These are phyloP conservation scores for Medicago truncatula DNA, from an alignment of 306 rosid genomes.

Conservation along the genomic window MtrunA17r5.0-ANR NC_053044.1:45498501-45499000, in stretches of 20 bases:
- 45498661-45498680: slow-evolving; percentile 97
- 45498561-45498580: slow-evolving; percentile 61
- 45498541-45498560: slow-evolving; percentile 54
- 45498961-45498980: too few species aligned
- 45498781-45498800: slow-evolving; percentile 91
- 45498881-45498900: too few species aligned
- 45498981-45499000: too few species aligned
- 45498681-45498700: slow-evolving; percentile 96
- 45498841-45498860: slow-evolving; percentile 44
- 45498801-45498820: slow-evolving; percentile 97
- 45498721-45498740: slow-evolving; percentile 81
- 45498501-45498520: slow-evolving; percentile 60
- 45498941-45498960: too few species aligned
- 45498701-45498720: slow-evolving; percentile 95
- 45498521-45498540: slow-evolving; percentile 50
- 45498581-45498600: slow-evolving; percentile 79
- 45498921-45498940: too few species aligned
- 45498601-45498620: slow-evolving; percentile 79
- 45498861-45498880: too few species aligned
- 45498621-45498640: slow-evolving; percentile 74
- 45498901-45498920: too few species aligned
- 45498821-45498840: slow-evolving; percentile 95
- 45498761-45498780: slow-evolving; percentile 81
- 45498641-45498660: slow-evolving; percentile 88
- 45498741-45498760: slow-evolving; percentile 77